A percentile compares a stretch with the other conserved stretches of the same genome.
Conservation (phyloP, 768 basidiomycete species). For the Lactarius sp. region DNA sequence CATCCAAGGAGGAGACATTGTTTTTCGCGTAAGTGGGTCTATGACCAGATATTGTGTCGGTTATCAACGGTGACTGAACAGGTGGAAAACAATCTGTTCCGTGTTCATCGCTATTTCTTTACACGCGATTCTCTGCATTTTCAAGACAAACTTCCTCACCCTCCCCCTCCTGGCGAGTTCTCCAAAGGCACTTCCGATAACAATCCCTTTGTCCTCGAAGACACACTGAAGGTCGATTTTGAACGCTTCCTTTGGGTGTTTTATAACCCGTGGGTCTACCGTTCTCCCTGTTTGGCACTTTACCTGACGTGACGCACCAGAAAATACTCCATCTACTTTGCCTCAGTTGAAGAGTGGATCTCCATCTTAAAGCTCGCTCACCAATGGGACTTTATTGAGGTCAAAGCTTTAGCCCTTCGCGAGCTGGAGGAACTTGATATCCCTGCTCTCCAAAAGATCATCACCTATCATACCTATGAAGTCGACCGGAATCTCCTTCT, state of each 20-base stretch:
- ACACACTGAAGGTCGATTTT: constrained; percentile 29
- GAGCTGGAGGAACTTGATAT: constrained; percentile 46
- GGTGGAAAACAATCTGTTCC: constrained; percentile 20
- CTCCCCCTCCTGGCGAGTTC: constrained; percentile 28
- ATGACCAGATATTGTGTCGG: background rate
- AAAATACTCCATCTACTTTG: constrained; percentile 51
- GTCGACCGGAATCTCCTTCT: constrained; percentile 48
- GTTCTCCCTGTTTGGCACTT: background rate
- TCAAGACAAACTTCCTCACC: constrained; percentile 30
- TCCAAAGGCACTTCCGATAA: constrained; percentile 31
- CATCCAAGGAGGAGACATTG: constrained; percentile 48
- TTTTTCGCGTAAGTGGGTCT: constrained; percentile 31
- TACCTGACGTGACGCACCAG: constrained; percentile 33
- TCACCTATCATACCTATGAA: constrained; percentile 48
- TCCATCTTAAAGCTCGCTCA: constrained; percentile 50
- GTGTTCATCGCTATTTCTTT: constrained; percentile 31
- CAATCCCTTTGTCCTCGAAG: constrained; percentile 31
- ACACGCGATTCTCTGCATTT: constrained; percentile 32
- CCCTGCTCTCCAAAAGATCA: constrained; percentile 48
- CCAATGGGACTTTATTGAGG: constrained; percentile 50
- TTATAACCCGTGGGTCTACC: constrained; percentile 32
- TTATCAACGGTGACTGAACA: constrained; percentile 9
- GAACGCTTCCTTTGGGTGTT: constrained; percentile 34
- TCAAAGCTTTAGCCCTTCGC: constrained; percentile 47
- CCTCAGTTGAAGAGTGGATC: constrained; percentile 48